phyloP scores from a whole-genome alignment of 2,329 filamentous ascomycete genomes.

The Colletotrichum echinochloae region DNA sequence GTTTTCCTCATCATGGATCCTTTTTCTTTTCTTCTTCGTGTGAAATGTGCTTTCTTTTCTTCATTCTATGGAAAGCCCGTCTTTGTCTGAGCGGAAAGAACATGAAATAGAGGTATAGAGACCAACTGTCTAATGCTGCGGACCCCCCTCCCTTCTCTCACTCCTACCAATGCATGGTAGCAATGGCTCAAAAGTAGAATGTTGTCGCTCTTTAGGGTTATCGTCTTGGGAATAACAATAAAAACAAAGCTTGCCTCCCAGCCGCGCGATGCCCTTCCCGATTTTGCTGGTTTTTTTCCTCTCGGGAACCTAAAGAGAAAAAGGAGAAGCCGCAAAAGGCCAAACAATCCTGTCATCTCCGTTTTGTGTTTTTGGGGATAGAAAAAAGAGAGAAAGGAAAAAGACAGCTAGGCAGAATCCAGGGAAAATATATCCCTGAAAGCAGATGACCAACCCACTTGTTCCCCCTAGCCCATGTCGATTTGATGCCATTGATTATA shows the following conservation, averaged over 20 bases:
- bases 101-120: conserved; percentile 24
- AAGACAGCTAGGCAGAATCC: neutral
- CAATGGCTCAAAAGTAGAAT: conserved; percentile 24
- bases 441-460: conserved; percentile 23
- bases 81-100: conserved; percentile 9
- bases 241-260: conserved; percentile 27
- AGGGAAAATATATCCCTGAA: conserved; percentile 14
- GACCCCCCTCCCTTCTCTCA: neutral
- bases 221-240: conserved; percentile 3
- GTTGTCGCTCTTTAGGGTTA: conserved; percentile 10
- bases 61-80: conserved; percentile 29
- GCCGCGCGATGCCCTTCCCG: conserved; percentile 37
- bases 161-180: neutral
- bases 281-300: conserved; percentile 22
- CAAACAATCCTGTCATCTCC: conserved; percentile 7
- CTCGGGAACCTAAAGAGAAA: conserved; percentile 17
- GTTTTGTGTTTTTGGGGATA: conserved; percentile 19
- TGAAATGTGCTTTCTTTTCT: conserved; percentile 23
- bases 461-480: conserved; percentile 17
- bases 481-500: conserved; percentile 30
- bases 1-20: neutral
- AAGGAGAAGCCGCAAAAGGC: conserved; percentile 32
- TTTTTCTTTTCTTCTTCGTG: neutral
- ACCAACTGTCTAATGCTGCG: conserved; percentile 33
- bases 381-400: conserved; percentile 3